Base-by-base conservation (phyloP, 176 grass and related monocot species). In the Aegilops bicornis region DNA sequence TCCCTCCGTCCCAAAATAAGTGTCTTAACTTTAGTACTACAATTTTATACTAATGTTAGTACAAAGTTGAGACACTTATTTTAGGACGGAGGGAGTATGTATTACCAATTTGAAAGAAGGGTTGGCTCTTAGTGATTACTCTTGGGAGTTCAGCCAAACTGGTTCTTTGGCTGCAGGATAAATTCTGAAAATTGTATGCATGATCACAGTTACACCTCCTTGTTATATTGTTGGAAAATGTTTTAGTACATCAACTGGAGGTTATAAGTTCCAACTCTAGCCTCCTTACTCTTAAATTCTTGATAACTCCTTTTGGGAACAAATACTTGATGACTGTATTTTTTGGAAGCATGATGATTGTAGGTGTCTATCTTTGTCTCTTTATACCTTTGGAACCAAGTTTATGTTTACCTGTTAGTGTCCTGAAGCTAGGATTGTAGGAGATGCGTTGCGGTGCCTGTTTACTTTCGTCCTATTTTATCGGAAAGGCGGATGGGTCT, bases 41-140 rank as follows among this genome's bases (percentile, higher is more conserved):
- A 27, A 27, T 27, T 27, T 27, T 27, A 27, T 27, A 27, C 25
- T 27, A 27, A 27, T 27, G 25, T 27, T 27, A 27, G 25, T 27
- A 27, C 25, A 27, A 27, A 27, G 25, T 27, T 27, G 25, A 27
- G 25, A 27, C 25, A 27, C 25, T 27, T 27, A 27, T 27, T 27
- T 27, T 27, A 27, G 25, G 25, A 27, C 25, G 25, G 25, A 27
- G 25, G 25, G 25, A 27, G 32, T 40, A 47, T 65, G 25, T 30
- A 45, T 45, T 22, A 64, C n/a, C 74, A 70, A 70, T 79, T 79
- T 69, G 23, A 69, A 39, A n/a, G 8, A 47, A 86, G 22, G 50
- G 8, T 65, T 37, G 1, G 11, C 24, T 24, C 45, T 78, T 76
- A 31, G 23, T 15, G 22, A 69, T 22, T 23, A 73, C 69, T 24